Base-by-base conservation (phyloP, 164 flowering plant genomes). In the Akebia trifoliata region DNA sequence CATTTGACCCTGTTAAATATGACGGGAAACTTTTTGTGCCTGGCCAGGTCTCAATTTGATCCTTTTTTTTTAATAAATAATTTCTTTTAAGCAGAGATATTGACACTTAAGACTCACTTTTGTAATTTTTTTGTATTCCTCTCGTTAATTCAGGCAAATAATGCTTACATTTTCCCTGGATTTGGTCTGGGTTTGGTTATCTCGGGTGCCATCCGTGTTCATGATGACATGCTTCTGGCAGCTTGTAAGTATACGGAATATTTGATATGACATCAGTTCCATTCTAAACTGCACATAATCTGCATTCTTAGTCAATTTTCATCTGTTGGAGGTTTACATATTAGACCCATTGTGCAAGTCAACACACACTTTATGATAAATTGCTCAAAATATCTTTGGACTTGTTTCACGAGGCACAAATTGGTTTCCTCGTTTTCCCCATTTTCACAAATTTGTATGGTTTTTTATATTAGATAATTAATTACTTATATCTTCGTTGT, bases 91-190 rank as follows among this genome's bases (percentile, higher is more conserved):
- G 20, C 8, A 47, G 15, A 12, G 5, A 15, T 17, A 38, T 1
- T 26, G 18, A 38, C 7, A 4, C 30, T 2, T 26, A 15, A 3
- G 11, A 25, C 45, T 54, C 30, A 14, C 47, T 18, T 37, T 29
- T 18, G 28, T 6, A 37, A 24, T 15, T 47, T 3, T 35, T 4
- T n/a, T 54, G 25, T 45, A 30, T 17, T 54, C 15, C 37, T 53
- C 30, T 34, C 24, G 12, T 56, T 15, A 5, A 40, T 24, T 44
- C 78, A 92, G 98, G 74, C 98, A 59, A 92, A 92, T 64, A 92
- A 87, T 71, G 95, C 95, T 25, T 92, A 92, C 62, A 92, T 92
- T 22, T 92, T 92, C 73, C 96, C 98, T 28, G 96, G 98, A 57
- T 76, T 92, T 59, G 98, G 98, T 39, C 51, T 92, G 61, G 98